Percentiles rank a stretch among this genome's conserved stretches.
Evolutionary conservation across 495 filamentous ascomycete genomes (phyloP).

Genomic region (Talaromyces wortmannii): DNA sequence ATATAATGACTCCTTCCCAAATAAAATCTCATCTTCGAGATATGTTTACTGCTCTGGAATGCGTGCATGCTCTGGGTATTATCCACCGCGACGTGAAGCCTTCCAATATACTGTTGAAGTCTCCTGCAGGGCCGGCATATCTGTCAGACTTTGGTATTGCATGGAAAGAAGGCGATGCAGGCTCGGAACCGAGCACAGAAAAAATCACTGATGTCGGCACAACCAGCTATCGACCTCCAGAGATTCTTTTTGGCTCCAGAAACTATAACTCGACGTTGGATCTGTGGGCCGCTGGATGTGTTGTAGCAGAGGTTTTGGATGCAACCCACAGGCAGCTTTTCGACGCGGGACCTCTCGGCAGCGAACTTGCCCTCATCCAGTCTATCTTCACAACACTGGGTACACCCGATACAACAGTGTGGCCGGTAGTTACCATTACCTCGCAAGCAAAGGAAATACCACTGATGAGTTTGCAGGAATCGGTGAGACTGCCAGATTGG

Average conservation of each 20-base stretch:
- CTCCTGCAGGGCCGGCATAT: conserved; percentile 60
- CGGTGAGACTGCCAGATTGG: conserved; percentile 53
- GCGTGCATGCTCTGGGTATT: conserved; percentile 67
- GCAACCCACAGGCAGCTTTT: conserved; percentile 56
- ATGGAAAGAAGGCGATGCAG: conserved; percentile 58
- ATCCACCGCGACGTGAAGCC: conserved; percentile 95
- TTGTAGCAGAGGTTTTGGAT: conserved; percentile 60
- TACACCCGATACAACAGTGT: conserved; percentile 66
- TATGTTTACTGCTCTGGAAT: conserved; percentile 64
- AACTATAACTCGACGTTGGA: conserved; percentile 67
- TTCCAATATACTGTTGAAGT: conserved; percentile 72
- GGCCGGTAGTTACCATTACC: conserved; percentile 52
- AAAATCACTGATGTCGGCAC: conserved; percentile 95
- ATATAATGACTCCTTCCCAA: conserved; percentile 33
- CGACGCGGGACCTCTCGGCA: conserved; percentile 80
- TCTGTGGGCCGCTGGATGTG: conserved; percentile 84
- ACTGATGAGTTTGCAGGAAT: conserved; percentile 33
- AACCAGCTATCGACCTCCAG: conserved; percentile 82
- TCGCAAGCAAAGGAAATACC: no score
- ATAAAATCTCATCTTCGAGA: conserved; percentile 48
- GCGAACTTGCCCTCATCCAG: conserved; percentile 81
- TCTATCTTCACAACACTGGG: conserved; percentile 88
- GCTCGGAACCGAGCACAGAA: conserved; percentile 52
- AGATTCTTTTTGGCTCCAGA: conserved; percentile 79
- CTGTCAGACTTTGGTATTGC: conserved; percentile 90